Conservation (phyloP, 225 moss, liverwort and hornwort species). For the Physcomitrellopsis africana region DNA sequence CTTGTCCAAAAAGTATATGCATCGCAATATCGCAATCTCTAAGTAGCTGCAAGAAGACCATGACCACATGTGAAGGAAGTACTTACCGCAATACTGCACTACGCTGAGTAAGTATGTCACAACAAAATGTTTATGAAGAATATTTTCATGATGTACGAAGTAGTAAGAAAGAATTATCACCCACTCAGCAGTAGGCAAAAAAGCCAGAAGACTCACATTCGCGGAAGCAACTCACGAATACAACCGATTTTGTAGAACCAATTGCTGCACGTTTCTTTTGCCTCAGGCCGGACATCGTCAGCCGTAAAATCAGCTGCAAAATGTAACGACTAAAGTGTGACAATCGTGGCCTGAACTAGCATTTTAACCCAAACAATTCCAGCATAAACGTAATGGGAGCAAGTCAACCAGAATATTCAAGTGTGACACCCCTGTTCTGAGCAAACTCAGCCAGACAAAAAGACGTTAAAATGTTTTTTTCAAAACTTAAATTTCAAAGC, state of each 20-base stretch:
- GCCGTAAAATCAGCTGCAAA: conserved; percentile 85
- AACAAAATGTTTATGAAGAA: conserved; percentile 18
- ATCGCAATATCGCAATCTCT: conserved; percentile 94
- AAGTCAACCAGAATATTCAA: not conserved
- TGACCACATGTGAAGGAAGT: conserved; percentile 28
- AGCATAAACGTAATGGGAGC: not conserved
- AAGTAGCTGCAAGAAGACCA: conserved; percentile 72
- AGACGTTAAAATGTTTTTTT: conserved; percentile 20
- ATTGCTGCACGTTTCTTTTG: conserved; percentile 94
- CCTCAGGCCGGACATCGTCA: conserved; percentile 90
- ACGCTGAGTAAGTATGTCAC: conserved; percentile 12
- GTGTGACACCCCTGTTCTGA: conserved; percentile 9
- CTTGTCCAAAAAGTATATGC: conserved; percentile 79
- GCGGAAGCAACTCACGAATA: conserved; percentile 94
- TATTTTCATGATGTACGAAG: conserved; percentile 12
- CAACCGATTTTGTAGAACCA: conserved; percentile 99
- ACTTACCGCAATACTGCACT: conserved; percentile 14
- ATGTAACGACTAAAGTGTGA: not conserved
- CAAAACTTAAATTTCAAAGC: conserved; percentile 13
- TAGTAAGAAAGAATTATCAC: conserved; percentile 21
- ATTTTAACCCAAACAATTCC: not conserved
- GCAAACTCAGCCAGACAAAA: conserved; percentile 15
- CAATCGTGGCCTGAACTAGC: not conserved
- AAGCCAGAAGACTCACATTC: conserved; percentile 68
- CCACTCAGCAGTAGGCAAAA: conserved; percentile 26